Conservation (phyloP, 768 basidiomycete species). For the Stropharia rugosoannulata region DNA sequence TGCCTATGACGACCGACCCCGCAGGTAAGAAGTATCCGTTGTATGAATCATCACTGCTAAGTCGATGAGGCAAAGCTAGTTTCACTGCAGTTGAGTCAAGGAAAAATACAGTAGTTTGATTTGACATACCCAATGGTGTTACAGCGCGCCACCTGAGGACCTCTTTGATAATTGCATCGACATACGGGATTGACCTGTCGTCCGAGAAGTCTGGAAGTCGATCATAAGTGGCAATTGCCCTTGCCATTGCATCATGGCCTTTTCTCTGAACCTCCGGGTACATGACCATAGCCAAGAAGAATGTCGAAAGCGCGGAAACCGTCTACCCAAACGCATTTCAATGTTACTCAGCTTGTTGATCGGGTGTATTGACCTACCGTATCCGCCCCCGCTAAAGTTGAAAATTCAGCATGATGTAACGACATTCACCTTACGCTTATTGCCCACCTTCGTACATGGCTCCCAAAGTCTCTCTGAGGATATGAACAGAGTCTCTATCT, state of each 20-base stretch:
- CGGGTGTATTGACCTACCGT: constrained; percentile 5
- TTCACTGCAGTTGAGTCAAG: background rate
- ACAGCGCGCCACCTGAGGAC: constrained; percentile 25
- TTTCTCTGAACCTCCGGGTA: constrained; percentile 33
- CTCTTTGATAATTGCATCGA: constrained; percentile 34
- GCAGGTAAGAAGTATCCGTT: constrained; percentile 10
- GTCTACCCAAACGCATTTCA: background rate
- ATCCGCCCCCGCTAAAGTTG: constrained; percentile 5
- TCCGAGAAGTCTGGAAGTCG: constrained; percentile 35
- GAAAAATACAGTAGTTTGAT: background rate
- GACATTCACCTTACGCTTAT: background rate
- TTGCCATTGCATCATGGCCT: constrained; percentile 32
- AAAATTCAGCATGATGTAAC: background rate
- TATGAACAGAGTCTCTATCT: background rate
- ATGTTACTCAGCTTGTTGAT: background rate
- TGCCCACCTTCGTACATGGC: constrained; percentile 2
- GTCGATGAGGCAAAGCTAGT: constrained; percentile 3
- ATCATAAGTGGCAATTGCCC: constrained; percentile 23
- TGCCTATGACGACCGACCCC: constrained; percentile 9
- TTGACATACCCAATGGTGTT: constrained; percentile 24
- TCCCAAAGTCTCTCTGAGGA: constrained; percentile 4
- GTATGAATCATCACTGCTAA: background rate
- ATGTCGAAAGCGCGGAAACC: constrained; percentile 12
- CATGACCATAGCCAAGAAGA: constrained; percentile 36
- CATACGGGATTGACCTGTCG: constrained; percentile 30